Evolutionary conservation across 225 moss, liverwort and hornwort genomes (phyloP).

Genomic region (Takakia lepidozioides): DNA sequence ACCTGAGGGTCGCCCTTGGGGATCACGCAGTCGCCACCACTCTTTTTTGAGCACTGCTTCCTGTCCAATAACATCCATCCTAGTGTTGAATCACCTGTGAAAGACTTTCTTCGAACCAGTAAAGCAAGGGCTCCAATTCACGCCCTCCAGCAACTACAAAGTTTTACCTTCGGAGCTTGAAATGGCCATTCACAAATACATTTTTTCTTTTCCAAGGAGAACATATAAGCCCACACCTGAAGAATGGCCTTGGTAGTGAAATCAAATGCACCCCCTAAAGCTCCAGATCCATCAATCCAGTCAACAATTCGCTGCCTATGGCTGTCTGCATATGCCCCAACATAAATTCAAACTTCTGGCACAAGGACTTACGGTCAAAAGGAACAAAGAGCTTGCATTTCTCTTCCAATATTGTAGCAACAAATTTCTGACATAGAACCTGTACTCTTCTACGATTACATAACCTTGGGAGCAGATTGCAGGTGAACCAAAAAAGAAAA

Average conservation of each 20-base stretch:
- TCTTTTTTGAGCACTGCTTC: conserved; percentile 75
- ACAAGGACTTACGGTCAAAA: too few species aligned
- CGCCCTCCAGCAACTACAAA: too few species aligned
- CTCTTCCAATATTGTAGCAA: background rate
- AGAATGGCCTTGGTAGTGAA: conserved; percentile 97
- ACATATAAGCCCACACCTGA: conserved; percentile 35
- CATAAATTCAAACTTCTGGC: too few species aligned
- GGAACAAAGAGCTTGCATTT: too few species aligned
- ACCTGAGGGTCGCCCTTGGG: conserved; percentile 66
- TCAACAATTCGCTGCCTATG: conserved; percentile 84
- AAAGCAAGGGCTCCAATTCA: too few species aligned
- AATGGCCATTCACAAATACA: too few species aligned
- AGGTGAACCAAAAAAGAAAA: background rate
- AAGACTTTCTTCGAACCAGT: too few species aligned
- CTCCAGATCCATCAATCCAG: conserved; percentile 83
- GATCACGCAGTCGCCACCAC: conserved; percentile 94
- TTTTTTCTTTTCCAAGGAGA: too few species aligned
- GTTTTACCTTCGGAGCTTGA: too few species aligned
- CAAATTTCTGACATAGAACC: background rate
- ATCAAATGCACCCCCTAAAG: conserved; percentile 80
- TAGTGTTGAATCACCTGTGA: too few species aligned
- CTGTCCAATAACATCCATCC: too few species aligned
- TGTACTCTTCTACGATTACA: background rate
- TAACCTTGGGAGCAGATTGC: background rate
- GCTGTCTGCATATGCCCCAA: conserved; percentile 20